Evolutionary conservation across 2,329 filamentous ascomycete genomes (phyloP).

Genomic region (Penicillium nordicum): DNA sequence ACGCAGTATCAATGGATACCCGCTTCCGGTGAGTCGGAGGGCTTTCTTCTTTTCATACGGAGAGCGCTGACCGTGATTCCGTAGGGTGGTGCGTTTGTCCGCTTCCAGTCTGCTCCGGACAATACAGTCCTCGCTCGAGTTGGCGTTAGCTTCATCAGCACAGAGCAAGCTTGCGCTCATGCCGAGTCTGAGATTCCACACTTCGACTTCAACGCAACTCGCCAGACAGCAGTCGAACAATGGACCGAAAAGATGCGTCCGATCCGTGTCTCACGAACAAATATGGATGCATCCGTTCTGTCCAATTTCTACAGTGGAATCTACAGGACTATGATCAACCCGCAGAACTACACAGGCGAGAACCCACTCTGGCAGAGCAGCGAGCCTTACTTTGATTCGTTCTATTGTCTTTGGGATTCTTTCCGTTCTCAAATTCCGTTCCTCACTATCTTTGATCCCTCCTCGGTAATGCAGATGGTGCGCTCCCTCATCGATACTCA

Average conservation of each 20-base stretch:
- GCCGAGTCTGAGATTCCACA: slow-evolving; percentile 64
- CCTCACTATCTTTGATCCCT: slow-evolving; percentile 63
- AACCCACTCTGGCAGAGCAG: slow-evolving; percentile 63
- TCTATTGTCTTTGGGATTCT: slow-evolving; percentile 72
- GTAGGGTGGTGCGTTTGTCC: slow-evolving; percentile 62
- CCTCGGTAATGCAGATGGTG: slow-evolving; percentile 61
- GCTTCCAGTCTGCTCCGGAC: slow-evolving; percentile 52
- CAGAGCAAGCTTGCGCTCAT: slow-evolving; percentile 62
- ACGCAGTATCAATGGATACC: slow-evolving; percentile 58
- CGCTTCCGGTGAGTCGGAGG: slow-evolving; percentile 34
- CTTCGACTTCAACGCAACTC: slow-evolving; percentile 58
- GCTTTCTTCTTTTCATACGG: not conserved
- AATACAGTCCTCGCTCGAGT: slow-evolving; percentile 61
- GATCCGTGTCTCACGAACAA: slow-evolving; percentile 35
- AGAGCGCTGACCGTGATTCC: slow-evolving; percentile 17
- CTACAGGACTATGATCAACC: slow-evolving; percentile 66
- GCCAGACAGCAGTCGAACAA: slow-evolving; percentile 50
- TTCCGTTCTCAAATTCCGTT: slow-evolving; percentile 68
- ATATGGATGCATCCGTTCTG: slow-evolving; percentile 30
- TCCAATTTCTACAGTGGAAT: slow-evolving; percentile 66
- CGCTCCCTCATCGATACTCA: slow-evolving; percentile 70
- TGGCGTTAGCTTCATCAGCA: slow-evolving; percentile 66
- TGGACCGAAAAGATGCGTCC: slow-evolving; percentile 57
- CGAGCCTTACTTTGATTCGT: slow-evolving; percentile 70
- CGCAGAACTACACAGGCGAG: slow-evolving; percentile 70